Conservation (phyloP, 1,284 basidiomycete genomes). For the Salmacisia buchloeana region DNA sequence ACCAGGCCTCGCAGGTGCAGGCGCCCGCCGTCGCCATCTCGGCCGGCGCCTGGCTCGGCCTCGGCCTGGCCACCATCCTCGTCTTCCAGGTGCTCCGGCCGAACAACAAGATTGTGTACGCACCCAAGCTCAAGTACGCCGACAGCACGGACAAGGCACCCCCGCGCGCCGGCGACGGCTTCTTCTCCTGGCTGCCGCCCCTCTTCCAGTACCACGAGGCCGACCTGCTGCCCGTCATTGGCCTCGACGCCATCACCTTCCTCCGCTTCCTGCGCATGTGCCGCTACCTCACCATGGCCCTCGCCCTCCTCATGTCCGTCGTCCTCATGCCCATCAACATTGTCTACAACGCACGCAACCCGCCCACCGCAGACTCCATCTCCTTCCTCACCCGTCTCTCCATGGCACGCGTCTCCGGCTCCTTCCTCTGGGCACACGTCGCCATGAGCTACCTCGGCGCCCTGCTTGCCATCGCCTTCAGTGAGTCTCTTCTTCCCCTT, state of each 20-base stretch:
- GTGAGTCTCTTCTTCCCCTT: conserved; percentile 9
- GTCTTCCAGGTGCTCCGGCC: conserved; percentile 41
- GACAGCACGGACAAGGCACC: conserved; percentile 67
- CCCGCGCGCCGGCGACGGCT: conserved; percentile 62
- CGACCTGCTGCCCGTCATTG: conserved; percentile 81
- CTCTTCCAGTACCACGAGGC: conserved; percentile 77
- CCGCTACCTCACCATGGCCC: conserved; percentile 52
- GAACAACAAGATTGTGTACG: conserved; percentile 60
- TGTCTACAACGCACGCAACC: conserved; percentile 30
- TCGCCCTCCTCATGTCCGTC: conserved; percentile 59
- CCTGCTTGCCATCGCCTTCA: conserved; percentile 33
- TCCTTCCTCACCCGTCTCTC: conserved; percentile 31
- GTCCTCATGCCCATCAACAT: conserved; percentile 74
- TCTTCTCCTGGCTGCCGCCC: conserved; percentile 66
- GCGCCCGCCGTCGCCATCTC: not conserved
- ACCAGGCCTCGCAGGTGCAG: not conserved
- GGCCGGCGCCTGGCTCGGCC: not conserved
- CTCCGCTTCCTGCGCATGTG: conserved; percentile 85
- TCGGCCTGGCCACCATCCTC: conserved; percentile 21
- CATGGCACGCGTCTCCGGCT: conserved; percentile 40
- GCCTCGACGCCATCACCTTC: conserved; percentile 82
- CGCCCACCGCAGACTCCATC: conserved; percentile 4
- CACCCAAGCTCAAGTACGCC: conserved; percentile 76
- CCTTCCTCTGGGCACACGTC: conserved; percentile 46
- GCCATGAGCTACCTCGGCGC: conserved; percentile 45